Evolutionary conservation across 2,329 filamentous ascomycete genomes (phyloP).

Genomic region (Verticillium alfalfae): DNA sequence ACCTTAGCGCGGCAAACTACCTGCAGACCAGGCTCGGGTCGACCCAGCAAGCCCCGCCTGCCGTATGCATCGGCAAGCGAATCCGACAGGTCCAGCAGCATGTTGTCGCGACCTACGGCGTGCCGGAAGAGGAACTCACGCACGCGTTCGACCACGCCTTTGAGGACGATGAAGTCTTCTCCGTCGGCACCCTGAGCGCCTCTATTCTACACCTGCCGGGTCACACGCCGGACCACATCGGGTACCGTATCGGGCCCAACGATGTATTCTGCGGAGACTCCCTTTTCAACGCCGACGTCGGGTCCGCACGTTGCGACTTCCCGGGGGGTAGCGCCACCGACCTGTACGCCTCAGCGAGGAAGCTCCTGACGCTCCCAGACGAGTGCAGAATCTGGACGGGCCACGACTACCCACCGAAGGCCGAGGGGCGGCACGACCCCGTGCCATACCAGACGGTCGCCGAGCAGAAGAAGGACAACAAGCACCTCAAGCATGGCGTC

Average conservation of each 20-base stretch:
- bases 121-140: constrained; percentile 25
- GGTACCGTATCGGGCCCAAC: constrained; percentile 33
- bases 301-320: constrained; percentile 44
- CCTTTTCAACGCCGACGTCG: constrained; percentile 41
- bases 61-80: constrained; percentile 36
- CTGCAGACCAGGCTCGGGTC: constrained; percentile 35
- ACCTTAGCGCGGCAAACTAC: constrained; percentile 49
- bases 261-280: constrained; percentile 39
- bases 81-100: constrained; percentile 34
- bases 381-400: constrained; percentile 46
- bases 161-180: constrained; percentile 35
- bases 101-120: constrained; percentile 32
- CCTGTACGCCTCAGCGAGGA: constrained; percentile 36
- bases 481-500: constrained; percentile 37
- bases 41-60: background rate
- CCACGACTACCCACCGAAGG: constrained; percentile 45
- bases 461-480: constrained; percentile 40
- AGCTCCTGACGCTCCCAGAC: constrained; percentile 33
- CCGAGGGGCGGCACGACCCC: constrained; percentile 21
- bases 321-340: constrained; percentile 38
- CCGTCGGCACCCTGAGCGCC: constrained; percentile 30
- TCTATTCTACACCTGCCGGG: constrained; percentile 38
- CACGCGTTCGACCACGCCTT: constrained; percentile 27
- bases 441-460: constrained; percentile 36
- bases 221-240: constrained; percentile 43